Evolutionary conservation across 2,329 filamentous ascomycete genomes (phyloP), one percentile per base, ranked within the genome.

Genomic region (Colletotrichum brevisporum): DNA sequence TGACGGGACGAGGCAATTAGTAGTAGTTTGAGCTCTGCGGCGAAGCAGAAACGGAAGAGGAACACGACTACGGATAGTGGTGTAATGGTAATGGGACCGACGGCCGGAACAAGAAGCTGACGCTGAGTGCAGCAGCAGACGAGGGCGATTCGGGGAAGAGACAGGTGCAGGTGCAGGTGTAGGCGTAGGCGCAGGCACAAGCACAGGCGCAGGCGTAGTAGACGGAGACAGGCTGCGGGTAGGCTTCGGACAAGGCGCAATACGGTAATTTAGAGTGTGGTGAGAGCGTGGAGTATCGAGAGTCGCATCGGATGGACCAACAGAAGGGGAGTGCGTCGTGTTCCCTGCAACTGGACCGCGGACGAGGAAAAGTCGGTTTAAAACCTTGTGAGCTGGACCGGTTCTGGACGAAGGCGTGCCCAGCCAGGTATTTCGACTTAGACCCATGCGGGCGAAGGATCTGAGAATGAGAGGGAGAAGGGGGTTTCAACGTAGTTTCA

Each of bases 291-390:
- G 67, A 57, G 63, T 39, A 65, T 39, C 43, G 45, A 69, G 26
- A 60, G 66, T 69, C 31, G 63, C 67, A 67, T 70, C 48, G 67
- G 45, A 70, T 48, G 56, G 63, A 67, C 63, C 67, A 67, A 52
- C 53, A 66, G 66, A 69, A 50, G 53, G 36, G 67, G 31, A 67
- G 31, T 39, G 63, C 63, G 63, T 67, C 57, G 47, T 67, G 56
- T 67, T 70, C 63, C 63, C 67, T 67, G 67, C 63, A 67, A 56
- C 18, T 53, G 63, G 53, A 59, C 41, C 73, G 72, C 75, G 73
- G 76, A 75, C 76, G 76, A 76, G 71, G 75, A 77, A 77, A 77
- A 77, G 75, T 76, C 76, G 76, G 74, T 76, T 77, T 76, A 77
- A 74, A 73, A 77, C 75, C 63, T 58, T 67, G 67, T 67, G 63